These are phyloP conservation scores for Nakazawaea ishiwadae DNA, from an alignment of 805 yeast genomes.

Conservation along the genomic window DNA sequence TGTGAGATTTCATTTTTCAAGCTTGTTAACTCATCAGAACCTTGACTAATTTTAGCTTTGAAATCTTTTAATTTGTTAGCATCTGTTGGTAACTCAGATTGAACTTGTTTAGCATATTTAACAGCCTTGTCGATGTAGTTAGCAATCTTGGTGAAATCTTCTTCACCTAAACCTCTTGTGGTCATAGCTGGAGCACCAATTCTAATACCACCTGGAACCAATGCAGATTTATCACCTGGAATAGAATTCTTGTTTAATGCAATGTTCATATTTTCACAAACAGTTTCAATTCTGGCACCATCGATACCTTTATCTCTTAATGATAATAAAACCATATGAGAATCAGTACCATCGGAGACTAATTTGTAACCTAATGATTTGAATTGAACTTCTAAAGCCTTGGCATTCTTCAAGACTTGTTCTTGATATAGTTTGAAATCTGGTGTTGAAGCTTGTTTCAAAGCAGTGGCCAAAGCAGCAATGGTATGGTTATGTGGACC, in stretches of 20 bases:
- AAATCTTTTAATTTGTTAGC: slow-evolving; percentile 96
- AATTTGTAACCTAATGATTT: slow-evolving; percentile 68
- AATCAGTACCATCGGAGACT: slow-evolving; percentile 94
- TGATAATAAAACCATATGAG: slow-evolving; percentile 91
- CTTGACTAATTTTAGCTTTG: slow-evolving; percentile 74
- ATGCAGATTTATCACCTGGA: slow-evolving; percentile 96
- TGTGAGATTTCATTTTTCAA: slow-evolving; percentile 74
- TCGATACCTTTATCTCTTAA: slow-evolving; percentile 87
- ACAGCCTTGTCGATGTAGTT: slow-evolving; percentile 79
- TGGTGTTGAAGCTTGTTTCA: slow-evolving; percentile 88
- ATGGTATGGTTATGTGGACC: slow-evolving; percentile 99
- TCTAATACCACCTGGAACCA: slow-evolving; percentile 96
- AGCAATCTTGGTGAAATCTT: slow-evolving; percentile 78
- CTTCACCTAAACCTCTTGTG: slow-evolving; percentile 90
- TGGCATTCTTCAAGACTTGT: slow-evolving; percentile 85
- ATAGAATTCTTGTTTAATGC: slow-evolving; percentile 97
- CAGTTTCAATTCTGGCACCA: slow-evolving; percentile 96
- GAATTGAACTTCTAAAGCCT: slow-evolving; percentile 73
- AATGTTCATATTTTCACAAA: slow-evolving; percentile 89
- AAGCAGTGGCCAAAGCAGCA: slow-evolving; percentile 94
- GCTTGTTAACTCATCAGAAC: slow-evolving; percentile 60
- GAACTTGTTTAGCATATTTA: slow-evolving; percentile 67
- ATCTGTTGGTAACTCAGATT: slow-evolving; percentile 77
- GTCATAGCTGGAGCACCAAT: slow-evolving; percentile 99
- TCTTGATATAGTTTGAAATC: slow-evolving; percentile 89